Conservation (phyloP, 169 alveolate species). For the Babesia bigemina region DNA sequence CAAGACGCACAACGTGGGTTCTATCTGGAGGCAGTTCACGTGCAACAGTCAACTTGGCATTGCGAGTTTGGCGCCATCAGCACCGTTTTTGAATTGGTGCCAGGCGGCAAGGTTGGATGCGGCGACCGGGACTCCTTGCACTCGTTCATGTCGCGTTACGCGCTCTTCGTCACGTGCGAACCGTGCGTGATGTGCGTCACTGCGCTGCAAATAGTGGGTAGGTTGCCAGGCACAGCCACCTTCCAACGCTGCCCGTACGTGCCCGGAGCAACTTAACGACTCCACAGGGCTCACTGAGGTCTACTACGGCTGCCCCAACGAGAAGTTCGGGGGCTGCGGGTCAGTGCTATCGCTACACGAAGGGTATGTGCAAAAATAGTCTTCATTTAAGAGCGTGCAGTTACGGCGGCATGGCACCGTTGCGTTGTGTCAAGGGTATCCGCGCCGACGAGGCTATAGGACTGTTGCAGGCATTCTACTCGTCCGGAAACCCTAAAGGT, state of each 20-base stretch:
- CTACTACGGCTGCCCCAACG: conserved; percentile 79
- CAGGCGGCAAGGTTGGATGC: conserved; percentile 33
- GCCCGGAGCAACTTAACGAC: neutral
- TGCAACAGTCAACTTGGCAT: conserved; percentile 62
- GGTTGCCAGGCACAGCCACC: neutral
- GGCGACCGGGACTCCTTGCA: conserved; percentile 17
- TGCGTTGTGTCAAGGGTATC: conserved; percentile 32
- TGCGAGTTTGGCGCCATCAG: conserved; percentile 70
- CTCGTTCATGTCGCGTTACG: conserved; percentile 61
- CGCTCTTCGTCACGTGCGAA: conserved; percentile 79
- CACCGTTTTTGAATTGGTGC: conserved; percentile 38
- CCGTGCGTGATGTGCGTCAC: conserved; percentile 83
- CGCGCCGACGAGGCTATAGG: conserved; percentile 54
- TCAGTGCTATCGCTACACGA: conserved; percentile 72
- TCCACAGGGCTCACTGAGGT: conserved; percentile 68
- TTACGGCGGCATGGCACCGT: conserved; percentile 49
- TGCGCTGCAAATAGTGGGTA: conserved; percentile 72
- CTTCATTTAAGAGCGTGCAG: conserved; percentile 20
- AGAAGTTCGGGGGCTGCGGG: conserved; percentile 83
- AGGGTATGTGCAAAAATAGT: conserved; percentile 24
- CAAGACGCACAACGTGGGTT: conserved; percentile 40
- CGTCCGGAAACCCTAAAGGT: conserved; percentile 64
- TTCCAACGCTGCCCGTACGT: neutral
- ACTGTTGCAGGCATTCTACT: conserved; percentile 59
- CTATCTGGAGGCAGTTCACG: neutral